Percentiles rank a stretch among this genome's conserved stretches.
Evolutionary conservation across 106 monocot genomes (phyloP).

Genomic region (Dioscorea dumetorum): DNA sequence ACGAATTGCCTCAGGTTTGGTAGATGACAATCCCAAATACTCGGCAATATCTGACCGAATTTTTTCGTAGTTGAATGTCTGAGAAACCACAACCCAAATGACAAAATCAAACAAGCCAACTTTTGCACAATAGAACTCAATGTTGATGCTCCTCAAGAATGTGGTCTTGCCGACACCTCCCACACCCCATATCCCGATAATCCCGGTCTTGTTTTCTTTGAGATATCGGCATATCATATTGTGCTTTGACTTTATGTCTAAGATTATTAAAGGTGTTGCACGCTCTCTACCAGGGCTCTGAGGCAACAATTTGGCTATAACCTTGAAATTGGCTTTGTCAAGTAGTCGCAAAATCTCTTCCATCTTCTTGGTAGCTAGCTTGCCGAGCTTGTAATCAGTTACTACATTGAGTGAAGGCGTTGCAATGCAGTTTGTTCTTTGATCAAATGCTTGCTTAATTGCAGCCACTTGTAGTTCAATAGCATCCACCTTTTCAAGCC

Average conservation of each 20-base stretch:
- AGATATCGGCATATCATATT: conserved; percentile 2
- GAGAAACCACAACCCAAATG: conserved; percentile 4
- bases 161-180: conserved; percentile 24
- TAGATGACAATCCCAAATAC: background rate
- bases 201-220: background rate
- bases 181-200: conserved; percentile 17
- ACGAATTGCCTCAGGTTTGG: background rate
- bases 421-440: too few relatives aligned
- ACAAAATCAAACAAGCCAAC: conserved; percentile 3
- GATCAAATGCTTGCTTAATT: too few relatives aligned
- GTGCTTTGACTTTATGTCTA: background rate
- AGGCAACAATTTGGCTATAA: too few relatives aligned
- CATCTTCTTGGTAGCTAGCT: too few relatives aligned
- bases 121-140: background rate
- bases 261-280: too few relatives aligned
- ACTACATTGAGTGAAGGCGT: too few relatives aligned
- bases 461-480: too few relatives aligned
- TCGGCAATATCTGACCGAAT: conserved; percentile 1
- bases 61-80: background rate
- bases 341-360: too few relatives aligned
- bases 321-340: too few relatives aligned
- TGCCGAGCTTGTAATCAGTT: too few relatives aligned
- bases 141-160: conserved; percentile 14
- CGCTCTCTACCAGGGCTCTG: too few relatives aligned
- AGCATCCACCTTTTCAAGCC: too few relatives aligned